Evolutionary conservation across 257 asterid genomes (phyloP), one percentile per base, ranked within the genome.

Genomic region (Solanum lycopersicoides): DNA sequence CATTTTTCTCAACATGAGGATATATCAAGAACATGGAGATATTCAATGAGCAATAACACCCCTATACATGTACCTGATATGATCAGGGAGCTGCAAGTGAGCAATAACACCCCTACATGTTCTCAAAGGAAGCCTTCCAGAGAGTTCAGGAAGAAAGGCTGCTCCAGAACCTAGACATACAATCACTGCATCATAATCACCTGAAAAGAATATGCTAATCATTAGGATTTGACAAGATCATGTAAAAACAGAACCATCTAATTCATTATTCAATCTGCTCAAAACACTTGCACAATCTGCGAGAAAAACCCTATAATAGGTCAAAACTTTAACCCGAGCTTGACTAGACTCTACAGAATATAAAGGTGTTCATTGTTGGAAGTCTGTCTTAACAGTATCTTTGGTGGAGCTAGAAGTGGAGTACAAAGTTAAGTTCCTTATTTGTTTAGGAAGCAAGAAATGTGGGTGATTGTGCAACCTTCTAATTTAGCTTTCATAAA

Each of bases 91-190:
- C 88, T 94, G 96, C 88, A 96, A 89, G 83, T 88, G 93, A 88
- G 96, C 91, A 84, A 97, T 93, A 66, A 96, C 89, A 83, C 99
- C 99, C 91, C 99, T 90, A 88, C 99, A 96, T n/a, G 93, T 87
- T 90, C 99, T 94, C 88, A 97, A 86, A 25, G 99, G 99, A 86
- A 96, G 93, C 90, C 90, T 96, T 87, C 92, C 96, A 9, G 91
- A 87, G 25, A 97, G 93, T 89, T 95, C 98, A 0, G 98, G 96
- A 37, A 96, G 88, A 91, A 94, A 96, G 23, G 92, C 93, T 73
- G 98, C 94, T 86, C 94, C 90, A 56, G 98, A 98, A 87, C 99
- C 99, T 14, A 95, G 93, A 91, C 99, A 96, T 88, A 96, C 83
- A 82, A 97, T 90, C 88, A 97, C 98, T 21, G 96, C 98, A 90